phyloP scores from a whole-genome alignment of 2,329 filamentous ascomycete genomes.

The Knoxdaviesia capensis region DNA sequence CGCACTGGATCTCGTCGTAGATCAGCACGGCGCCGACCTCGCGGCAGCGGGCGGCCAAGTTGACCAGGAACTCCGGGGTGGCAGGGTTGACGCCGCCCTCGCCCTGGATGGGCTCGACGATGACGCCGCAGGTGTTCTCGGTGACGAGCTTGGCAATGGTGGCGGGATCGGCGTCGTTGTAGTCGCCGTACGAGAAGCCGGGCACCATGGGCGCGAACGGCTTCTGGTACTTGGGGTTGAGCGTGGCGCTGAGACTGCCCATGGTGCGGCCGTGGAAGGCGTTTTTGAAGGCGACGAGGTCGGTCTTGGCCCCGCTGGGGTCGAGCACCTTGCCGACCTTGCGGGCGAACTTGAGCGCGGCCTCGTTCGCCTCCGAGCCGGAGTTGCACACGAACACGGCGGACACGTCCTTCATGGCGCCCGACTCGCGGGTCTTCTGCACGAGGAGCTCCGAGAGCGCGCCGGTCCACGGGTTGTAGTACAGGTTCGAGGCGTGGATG shows the following conservation, averaged over 20 bases:
- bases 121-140: constrained; percentile 75
- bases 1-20: constrained; percentile 96
- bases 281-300: constrained; percentile 76
- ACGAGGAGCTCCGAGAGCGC: constrained; percentile 71
- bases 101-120: constrained; percentile 92
- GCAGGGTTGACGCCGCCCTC: constrained; percentile 85
- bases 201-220: constrained; percentile 93
- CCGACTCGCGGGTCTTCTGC: constrained; percentile 57
- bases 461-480: constrained; percentile 92
- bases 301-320: constrained; percentile 51
- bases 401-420: constrained; percentile 61
- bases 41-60: constrained; percentile 66
- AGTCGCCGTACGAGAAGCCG: constrained; percentile 70
- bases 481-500: constrained; percentile 85
- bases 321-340: constrained; percentile 68
- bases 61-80: constrained; percentile 60
- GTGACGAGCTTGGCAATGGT: constrained; percentile 57
- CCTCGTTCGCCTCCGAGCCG: constrained; percentile 92
- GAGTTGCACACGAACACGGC: constrained; percentile 92
- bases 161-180: constrained; percentile 48
- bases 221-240: constrained; percentile 92
- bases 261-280: constrained; percentile 96
- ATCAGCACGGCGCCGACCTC: constrained; percentile 78
- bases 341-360: constrained; percentile 87
- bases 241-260: constrained; percentile 86